Percentiles rank a stretch among this genome's conserved stretches.
Evolutionary conservation across 2,329 filamentous ascomycete species (phyloP).

Genomic region (Ophiostoma populinum): DNA sequence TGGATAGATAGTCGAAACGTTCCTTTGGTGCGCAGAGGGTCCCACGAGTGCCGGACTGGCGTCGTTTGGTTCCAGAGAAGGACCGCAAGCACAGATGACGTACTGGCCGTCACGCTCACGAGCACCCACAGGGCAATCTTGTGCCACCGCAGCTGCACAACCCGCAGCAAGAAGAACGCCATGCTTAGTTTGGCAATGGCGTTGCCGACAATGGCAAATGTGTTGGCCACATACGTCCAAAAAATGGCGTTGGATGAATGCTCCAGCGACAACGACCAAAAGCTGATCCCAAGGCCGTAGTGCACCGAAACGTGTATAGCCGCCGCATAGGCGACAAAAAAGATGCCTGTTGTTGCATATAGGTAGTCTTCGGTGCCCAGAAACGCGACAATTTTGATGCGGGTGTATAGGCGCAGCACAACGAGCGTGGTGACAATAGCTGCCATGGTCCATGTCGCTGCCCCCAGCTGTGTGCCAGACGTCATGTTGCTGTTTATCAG

Average conservation of each 20-base stretch:
- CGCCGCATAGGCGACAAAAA: conserved; percentile 18
- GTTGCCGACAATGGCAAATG: conserved; percentile 19
- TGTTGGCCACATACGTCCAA: conserved; percentile 22
- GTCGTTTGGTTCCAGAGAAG: conserved; percentile 24
- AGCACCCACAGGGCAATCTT: conserved; percentile 19
- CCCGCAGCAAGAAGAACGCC: conserved; percentile 22
- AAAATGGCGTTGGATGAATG: conserved; percentile 21
- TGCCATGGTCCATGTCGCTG: conserved; percentile 20
- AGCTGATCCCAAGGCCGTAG: conserved; percentile 18
- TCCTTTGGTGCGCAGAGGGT: conserved; percentile 19
- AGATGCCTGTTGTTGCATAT: conserved; percentile 19
- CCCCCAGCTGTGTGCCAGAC: conserved; percentile 17
- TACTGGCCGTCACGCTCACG: conserved; percentile 16
- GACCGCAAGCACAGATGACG: conserved; percentile 17
- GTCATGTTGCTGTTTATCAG: no score
- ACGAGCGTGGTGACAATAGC: conserved; percentile 18
- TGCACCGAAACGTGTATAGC: conserved; percentile 20
- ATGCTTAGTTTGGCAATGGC: conserved; percentile 23
- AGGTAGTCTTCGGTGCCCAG: conserved; percentile 21
- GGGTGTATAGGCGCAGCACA: conserved; percentile 20
- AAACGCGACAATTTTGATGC: conserved; percentile 20
- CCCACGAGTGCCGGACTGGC: conserved; percentile 20
- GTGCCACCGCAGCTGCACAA: conserved; percentile 20
- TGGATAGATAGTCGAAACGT: conserved; percentile 20
- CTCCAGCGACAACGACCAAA: conserved; percentile 17